phyloP scores from a whole-genome alignment of 2,329 filamentous ascomycete species.

The Phaeosphaeriaceae sp. region DNA sequence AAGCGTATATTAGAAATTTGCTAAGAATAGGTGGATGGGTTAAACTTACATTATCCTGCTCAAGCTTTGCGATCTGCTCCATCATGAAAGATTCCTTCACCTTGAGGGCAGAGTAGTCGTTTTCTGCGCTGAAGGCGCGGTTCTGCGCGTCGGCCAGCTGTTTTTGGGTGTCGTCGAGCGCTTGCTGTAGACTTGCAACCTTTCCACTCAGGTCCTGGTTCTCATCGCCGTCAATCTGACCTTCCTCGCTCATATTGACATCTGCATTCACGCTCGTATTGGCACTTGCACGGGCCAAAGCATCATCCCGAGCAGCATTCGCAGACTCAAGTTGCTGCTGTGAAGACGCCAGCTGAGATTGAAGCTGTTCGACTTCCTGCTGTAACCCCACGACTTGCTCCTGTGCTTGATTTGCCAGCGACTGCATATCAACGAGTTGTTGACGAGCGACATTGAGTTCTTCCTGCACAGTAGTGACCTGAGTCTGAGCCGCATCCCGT shows the following conservation, averaged over 20 bases:
- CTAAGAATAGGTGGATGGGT: background rate
- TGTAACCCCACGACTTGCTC: conserved; percentile 69
- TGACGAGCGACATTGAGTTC: conserved; percentile 69
- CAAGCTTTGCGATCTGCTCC: conserved; percentile 67
- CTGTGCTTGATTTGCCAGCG: conserved; percentile 21
- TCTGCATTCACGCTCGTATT: conserved; percentile 44
- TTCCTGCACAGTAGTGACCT: conserved; percentile 27
- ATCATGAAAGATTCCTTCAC: conserved; percentile 60
- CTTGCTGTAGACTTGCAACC: conserved; percentile 44
- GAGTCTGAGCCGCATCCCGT: conserved; percentile 63
- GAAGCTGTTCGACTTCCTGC: conserved; percentile 28
- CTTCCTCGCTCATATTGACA: conserved; percentile 53
- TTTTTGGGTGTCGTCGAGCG: conserved; percentile 23
- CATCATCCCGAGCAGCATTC: conserved; percentile 69
- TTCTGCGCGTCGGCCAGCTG: conserved; percentile 35
- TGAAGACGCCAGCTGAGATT: conserved; percentile 24
- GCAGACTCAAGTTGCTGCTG: conserved; percentile 62
- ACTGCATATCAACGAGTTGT: conserved; percentile 27
- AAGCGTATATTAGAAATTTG: conserved; percentile 16
- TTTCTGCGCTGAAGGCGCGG: conserved; percentile 36
- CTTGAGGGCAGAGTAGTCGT: conserved; percentile 44
- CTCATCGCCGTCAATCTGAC: conserved; percentile 49
- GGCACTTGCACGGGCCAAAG: conserved; percentile 57
- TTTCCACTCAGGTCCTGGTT: conserved; percentile 36
- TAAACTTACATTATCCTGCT: conserved; percentile 61